These are phyloP conservation scores for Ophiocytium majus DNA, from an alignment of 352 stramenopile genomes.

Conservation along the genomic window DNA sequence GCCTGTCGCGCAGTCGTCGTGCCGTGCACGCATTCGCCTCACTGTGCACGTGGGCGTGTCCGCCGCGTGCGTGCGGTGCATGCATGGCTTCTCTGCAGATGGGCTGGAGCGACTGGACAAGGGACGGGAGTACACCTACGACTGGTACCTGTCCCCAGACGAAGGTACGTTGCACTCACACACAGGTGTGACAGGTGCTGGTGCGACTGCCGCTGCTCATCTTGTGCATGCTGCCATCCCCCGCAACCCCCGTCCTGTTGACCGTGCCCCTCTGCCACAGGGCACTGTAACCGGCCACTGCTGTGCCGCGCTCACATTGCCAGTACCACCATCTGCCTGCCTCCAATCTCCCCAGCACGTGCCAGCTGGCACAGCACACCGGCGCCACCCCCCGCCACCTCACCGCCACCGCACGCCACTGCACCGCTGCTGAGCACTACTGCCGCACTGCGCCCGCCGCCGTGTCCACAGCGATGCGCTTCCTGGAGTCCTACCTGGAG, in stretches of 20 bases:
- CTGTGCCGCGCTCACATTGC: too few relatives aligned
- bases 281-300: too few relatives aligned
- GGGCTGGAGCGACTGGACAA: not conserved
- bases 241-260: too few relatives aligned
- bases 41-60: too few relatives aligned
- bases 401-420: too few relatives aligned
- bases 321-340: too few relatives aligned
- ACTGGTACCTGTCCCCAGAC: not conserved
- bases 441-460: not conserved
- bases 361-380: too few relatives aligned
- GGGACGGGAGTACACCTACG: not conserved
- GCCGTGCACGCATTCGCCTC: too few relatives aligned
- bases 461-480: not conserved
- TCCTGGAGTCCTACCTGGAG: constrained; percentile 23
- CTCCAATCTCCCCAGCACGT: too few relatives aligned
- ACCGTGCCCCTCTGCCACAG: not conserved
- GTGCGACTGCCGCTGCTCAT: not conserved
- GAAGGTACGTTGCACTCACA: not conserved
- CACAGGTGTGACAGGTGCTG: not conserved
- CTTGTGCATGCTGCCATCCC: not conserved
- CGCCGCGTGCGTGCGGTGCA: too few relatives aligned
- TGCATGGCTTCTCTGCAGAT: constrained; percentile 21
- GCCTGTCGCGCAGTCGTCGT: too few relatives aligned
- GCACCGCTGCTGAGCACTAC: not conserved
- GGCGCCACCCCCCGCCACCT: too few relatives aligned